A percentile compares a stretch with the other conserved stretches of the same genome.
Evolutionary conservation across 2,329 filamentous ascomycete genomes (phyloP).

Genomic region (Colletotrichum sp.): DNA sequence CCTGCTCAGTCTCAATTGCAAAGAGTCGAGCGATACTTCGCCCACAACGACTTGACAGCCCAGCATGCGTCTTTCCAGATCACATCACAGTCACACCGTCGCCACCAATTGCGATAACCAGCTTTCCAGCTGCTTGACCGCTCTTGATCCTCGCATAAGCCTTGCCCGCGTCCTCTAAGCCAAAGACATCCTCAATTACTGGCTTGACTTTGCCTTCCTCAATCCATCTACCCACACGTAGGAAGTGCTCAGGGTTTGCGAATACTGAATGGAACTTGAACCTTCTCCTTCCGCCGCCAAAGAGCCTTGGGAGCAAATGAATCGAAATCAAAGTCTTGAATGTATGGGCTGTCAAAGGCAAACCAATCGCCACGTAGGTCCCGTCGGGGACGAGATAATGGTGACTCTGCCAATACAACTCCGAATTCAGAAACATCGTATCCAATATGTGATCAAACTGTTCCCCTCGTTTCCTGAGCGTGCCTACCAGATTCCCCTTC

Average conservation of each 20-base stretch:
- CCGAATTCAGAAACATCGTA: constrained; percentile 37
- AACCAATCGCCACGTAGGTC: constrained; percentile 57
- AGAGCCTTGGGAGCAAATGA: constrained; percentile 33
- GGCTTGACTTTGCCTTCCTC: constrained; percentile 62
- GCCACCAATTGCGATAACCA: not conserved
- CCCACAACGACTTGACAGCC: not conserved
- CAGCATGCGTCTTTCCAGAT: accelerated
- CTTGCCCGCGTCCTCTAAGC: constrained; percentile 58
- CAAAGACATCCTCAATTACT: constrained; percentile 59
- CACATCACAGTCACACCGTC: not conserved
- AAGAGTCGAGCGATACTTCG: not conserved
- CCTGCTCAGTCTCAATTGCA: not conserved
- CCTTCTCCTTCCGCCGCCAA: constrained; percentile 45
- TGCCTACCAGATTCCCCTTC: constrained; percentile 9
- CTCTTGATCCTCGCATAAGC: constrained; percentile 62
- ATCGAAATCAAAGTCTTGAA: constrained; percentile 26
- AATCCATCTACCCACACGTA: constrained; percentile 59
- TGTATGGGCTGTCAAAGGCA: constrained; percentile 31
- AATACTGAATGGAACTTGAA: constrained; percentile 44
- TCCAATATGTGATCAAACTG: constrained; percentile 30
- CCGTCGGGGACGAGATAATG: constrained; percentile 53
- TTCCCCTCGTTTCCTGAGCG: constrained; percentile 15
- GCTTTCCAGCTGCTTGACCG: not conserved
- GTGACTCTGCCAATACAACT: constrained; percentile 56
- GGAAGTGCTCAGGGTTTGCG: constrained; percentile 49